Percentiles rank a stretch among this genome's conserved stretches.
Evolutionary conservation across 2,329 filamentous ascomycete species (phyloP).

Genomic region (Cytospora schulzeri): DNA sequence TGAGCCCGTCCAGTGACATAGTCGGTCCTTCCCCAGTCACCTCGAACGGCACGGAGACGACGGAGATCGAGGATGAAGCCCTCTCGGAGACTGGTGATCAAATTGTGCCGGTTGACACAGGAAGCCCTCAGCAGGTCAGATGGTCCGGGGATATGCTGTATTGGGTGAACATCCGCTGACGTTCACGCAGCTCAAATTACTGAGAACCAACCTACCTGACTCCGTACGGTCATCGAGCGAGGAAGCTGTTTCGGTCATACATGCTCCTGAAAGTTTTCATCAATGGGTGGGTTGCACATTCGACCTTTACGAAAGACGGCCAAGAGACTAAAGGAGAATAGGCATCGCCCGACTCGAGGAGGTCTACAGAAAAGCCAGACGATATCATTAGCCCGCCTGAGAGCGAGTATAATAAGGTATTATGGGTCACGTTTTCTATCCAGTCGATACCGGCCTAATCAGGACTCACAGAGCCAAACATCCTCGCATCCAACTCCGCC

Average conservation of each 20-base stretch:
- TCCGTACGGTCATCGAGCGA: slow-evolving; percentile 66
- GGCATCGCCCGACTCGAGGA: slow-evolving; percentile 39
- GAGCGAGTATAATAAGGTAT: slow-evolving; percentile 42
- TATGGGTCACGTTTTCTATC: background rate
- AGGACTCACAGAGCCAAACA: slow-evolving; percentile 32
- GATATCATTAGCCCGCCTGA: slow-evolving; percentile 40
- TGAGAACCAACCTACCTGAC: slow-evolving; percentile 60
- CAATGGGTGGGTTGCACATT: slow-evolving; percentile 64
- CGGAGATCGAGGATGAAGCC: slow-evolving; percentile 80
- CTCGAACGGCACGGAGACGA: slow-evolving; percentile 79
- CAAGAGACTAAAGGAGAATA: slow-evolving; percentile 35
- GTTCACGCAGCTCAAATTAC: slow-evolving; percentile 48
- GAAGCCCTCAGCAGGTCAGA: slow-evolving; percentile 42
- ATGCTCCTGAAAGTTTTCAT: slow-evolving; percentile 81
- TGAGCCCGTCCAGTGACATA: slow-evolving; percentile 66
- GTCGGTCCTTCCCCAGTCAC: slow-evolving; percentile 84
- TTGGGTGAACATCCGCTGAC: slow-evolving; percentile 30
- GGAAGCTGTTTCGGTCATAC: slow-evolving; percentile 86
- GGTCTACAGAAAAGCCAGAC: slow-evolving; percentile 35
- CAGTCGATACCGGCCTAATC: background rate
- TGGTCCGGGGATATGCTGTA: slow-evolving; percentile 24
- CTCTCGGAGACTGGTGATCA: slow-evolving; percentile 56
- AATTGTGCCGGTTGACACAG: slow-evolving; percentile 38
- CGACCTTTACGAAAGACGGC: background rate
- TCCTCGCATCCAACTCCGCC: slow-evolving; percentile 62